Evolutionary conservation across 768 basidiomycete species (phyloP), one percentile per base, ranked within the genome.

Genomic region (Xanthoconium stramineum): DNA sequence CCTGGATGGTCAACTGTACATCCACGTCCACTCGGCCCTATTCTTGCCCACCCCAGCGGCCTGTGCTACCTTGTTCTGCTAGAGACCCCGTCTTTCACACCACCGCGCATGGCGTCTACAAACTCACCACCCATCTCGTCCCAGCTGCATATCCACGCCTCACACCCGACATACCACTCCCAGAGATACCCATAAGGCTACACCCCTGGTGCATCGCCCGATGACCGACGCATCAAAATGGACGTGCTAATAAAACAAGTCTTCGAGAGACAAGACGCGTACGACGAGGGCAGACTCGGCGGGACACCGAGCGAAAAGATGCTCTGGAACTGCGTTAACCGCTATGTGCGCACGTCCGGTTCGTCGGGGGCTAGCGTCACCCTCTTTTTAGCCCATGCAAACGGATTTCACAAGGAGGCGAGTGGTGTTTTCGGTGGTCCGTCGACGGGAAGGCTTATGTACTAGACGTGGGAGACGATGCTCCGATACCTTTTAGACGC

Each of bases 331-430:
- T 85, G 81, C 50, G 66, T 85, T 35, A 91, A 94, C 64, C 81
- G 91, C 40, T 92, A 88, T 67, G 79, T 80, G 33, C 67, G 64
- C 24, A 33, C 47, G 14, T 35, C 53, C 9, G 8, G 12, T 5
- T 10, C n/a, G 20, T 33, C 47, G n/a, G 10, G 24, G n/a, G 1
- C 32, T 0, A 45, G 61, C 2, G 1, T 89, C 11, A 95, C 91
- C 0, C 70, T 95, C 50, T 80, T 94, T 59, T 75, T 90, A 46
- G 82, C 83, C 5, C 94, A 95, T 68, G 91, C 91, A 3, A 95
- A 91, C 69, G 93, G 94, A 1, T 88, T 95, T 62, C 83, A 82
- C 46, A 95, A 94, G 69, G 92, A 95, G 83, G 90, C 84, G 51
- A 47, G 81, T 59, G 17, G n/a, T 47, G 2, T 59, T 36, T 37